These are phyloP conservation scores for Microbotryum lychnidis-dioicae DNA, from an alignment of 1,284 basidiomycete species.

Conservation along the genomic window DNA sequence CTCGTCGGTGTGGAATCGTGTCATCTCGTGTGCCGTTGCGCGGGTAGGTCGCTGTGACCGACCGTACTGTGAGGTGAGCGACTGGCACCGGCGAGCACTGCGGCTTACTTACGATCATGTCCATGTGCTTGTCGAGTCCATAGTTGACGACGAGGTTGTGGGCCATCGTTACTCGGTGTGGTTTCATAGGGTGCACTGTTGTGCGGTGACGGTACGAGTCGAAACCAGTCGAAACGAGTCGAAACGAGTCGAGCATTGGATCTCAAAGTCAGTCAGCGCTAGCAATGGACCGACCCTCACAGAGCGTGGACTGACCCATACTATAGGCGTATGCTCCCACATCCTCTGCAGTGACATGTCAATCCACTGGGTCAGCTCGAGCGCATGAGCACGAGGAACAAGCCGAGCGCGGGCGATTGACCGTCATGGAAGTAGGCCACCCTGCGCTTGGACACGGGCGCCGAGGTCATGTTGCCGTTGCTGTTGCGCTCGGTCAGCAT, in stretches of 20 bases:
- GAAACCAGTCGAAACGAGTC: neutral
- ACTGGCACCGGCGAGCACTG: no score
- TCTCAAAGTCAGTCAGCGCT: neutral
- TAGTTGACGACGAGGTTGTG: conserved; percentile 88
- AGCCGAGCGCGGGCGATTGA: neutral
- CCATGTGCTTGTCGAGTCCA: conserved; percentile 82
- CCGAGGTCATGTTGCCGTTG: no score
- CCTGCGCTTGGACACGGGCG: conserved; percentile 9
- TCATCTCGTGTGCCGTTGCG: conserved; percentile 74
- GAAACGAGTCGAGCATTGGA: neutral
- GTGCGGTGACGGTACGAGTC: neutral
- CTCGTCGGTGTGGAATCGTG: conserved; percentile 93
- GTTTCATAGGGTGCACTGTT: conserved; percentile 33
- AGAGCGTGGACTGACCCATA: conserved; percentile 11
- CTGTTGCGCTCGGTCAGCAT: no score
- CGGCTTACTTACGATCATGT: conserved; percentile 60
- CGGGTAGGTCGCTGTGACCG: conserved; percentile 63
- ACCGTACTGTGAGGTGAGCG: neutral
- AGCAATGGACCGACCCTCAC: neutral
- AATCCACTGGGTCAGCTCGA: neutral
- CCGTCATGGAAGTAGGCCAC: conserved; percentile 32
- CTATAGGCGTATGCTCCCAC: conserved; percentile 30
- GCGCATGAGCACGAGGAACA: neutral
- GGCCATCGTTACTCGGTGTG: conserved; percentile 74
- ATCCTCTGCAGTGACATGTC: conserved; percentile 13